Conservation (phyloP, 1,284 basidiomycete species). For the Heterobasidion parviporum region DNA sequence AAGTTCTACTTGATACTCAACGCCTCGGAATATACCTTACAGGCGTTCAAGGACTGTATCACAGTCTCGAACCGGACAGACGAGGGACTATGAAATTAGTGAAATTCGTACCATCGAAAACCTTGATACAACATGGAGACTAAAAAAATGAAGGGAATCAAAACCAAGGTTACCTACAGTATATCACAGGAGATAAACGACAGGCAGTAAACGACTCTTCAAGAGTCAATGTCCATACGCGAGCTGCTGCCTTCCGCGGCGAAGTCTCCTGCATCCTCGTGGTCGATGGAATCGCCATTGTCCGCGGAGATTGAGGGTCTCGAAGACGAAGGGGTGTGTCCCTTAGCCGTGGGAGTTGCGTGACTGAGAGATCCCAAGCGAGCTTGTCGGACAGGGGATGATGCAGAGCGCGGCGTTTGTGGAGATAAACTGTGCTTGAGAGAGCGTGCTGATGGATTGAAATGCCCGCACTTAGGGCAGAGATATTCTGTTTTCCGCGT, state of each 20-base stretch:
- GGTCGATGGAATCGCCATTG: not conserved
- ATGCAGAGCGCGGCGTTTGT: not conserved
- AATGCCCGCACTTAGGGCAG: slow-evolving; percentile 63
- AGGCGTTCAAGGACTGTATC: no score
- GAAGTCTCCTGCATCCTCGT: not conserved
- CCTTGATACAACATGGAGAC: not conserved
- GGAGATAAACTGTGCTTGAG: slow-evolving; percentile 7
- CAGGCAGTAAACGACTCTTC: not conserved
- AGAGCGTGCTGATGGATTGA: slow-evolving; percentile 52
- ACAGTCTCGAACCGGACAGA: no score
- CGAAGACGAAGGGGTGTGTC: not conserved
- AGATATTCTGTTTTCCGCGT: slow-evolving; percentile 51
- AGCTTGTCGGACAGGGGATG: not conserved
- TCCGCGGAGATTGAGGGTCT: not conserved
- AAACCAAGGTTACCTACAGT: not conserved
- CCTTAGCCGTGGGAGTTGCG: no score
- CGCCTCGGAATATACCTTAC: no score
- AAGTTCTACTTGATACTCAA: no score
- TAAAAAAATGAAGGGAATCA: not conserved
- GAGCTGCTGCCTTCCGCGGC: slow-evolving; percentile 1
- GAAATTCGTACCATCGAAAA: not conserved
- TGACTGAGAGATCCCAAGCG: not conserved
- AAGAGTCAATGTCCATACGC: slow-evolving; percentile 1
- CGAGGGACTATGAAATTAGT: not conserved
- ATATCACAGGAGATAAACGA: not conserved